Evolutionary conservation across 2,329 filamentous ascomycete genomes (phyloP).

Genomic region (Didymosphaeria variabile): DNA sequence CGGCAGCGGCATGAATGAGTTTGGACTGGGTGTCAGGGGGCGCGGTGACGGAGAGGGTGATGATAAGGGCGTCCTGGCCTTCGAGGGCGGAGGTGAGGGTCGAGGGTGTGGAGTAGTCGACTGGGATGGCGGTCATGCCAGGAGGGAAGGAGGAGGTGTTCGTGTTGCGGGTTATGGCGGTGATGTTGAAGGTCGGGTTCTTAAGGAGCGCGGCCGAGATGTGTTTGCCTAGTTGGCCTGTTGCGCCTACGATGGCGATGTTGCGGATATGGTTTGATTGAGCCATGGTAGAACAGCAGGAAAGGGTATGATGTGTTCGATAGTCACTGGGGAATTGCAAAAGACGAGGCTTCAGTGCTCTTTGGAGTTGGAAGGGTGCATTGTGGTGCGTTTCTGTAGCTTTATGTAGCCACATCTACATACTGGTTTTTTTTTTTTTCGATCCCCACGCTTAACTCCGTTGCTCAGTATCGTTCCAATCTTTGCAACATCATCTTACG

Average conservation of each 20-base stretch:
- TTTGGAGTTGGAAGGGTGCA: neutral
- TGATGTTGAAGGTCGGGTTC: slow-evolving; percentile 46
- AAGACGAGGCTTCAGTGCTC: neutral
- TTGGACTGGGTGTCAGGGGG: slow-evolving; percentile 40
- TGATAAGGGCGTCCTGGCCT: slow-evolving; percentile 52
- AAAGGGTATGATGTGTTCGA: neutral
- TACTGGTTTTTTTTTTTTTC: neutral
- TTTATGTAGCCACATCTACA: neutral
- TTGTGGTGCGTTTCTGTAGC: neutral
- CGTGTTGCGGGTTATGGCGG: slow-evolving; percentile 51
- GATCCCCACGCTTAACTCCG: neutral
- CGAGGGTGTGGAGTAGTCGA: slow-evolving; percentile 50
- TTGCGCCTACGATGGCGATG: slow-evolving; percentile 48
- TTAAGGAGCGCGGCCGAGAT: slow-evolving; percentile 43
- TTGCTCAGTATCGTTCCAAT: neutral
- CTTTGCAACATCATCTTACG: neutral
- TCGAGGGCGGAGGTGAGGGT: slow-evolving; percentile 45
- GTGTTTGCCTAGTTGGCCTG: slow-evolving; percentile 42
- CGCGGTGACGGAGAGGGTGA: slow-evolving; percentile 44
- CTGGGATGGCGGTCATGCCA: slow-evolving; percentile 49
- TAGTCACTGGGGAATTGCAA: neutral
- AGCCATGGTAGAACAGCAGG: neutral
- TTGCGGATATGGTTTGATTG: slow-evolving; percentile 4
- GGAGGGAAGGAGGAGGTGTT: slow-evolving; percentile 51
- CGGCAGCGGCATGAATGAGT: slow-evolving; percentile 47